Evolutionary conservation across 179 eudicot species (phyloP).

Genomic region (Heliamphora pulchella): DNA sequence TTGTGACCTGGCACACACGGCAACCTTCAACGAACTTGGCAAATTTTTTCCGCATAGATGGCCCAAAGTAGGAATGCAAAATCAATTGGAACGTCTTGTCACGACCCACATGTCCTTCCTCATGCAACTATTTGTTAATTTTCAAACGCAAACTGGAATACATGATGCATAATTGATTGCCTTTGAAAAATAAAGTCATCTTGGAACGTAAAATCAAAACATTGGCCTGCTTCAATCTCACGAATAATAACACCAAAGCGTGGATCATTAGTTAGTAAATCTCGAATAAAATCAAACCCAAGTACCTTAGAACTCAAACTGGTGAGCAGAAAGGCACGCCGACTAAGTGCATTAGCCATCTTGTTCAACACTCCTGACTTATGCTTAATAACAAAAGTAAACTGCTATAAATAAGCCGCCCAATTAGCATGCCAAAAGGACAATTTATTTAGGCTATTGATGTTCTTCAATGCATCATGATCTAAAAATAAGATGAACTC

Average conservation of each 20-base stretch:
- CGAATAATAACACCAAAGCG: neutral
- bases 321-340: neutral
- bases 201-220: too few species aligned
- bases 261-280: neutral
- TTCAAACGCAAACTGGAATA: neutral
- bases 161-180: neutral
- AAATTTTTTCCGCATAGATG: neutral
- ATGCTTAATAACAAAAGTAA: neutral
- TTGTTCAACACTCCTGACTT: neutral
- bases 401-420: neutral
- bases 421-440: neutral
- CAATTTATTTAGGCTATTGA: neutral
- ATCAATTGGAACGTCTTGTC: neutral
- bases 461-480: neutral
- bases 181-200: neutral
- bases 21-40: neutral
- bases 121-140: neutral
- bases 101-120: neutral
- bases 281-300: neutral
- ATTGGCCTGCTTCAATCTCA: accelerated
- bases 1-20: neutral
- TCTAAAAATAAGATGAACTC: neutral
- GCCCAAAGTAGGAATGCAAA: neutral
- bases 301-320: neutral
- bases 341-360: neutral